phyloP scores from a whole-genome alignment of 345 rosid species.

The Corchorus olitorius region DNA sequence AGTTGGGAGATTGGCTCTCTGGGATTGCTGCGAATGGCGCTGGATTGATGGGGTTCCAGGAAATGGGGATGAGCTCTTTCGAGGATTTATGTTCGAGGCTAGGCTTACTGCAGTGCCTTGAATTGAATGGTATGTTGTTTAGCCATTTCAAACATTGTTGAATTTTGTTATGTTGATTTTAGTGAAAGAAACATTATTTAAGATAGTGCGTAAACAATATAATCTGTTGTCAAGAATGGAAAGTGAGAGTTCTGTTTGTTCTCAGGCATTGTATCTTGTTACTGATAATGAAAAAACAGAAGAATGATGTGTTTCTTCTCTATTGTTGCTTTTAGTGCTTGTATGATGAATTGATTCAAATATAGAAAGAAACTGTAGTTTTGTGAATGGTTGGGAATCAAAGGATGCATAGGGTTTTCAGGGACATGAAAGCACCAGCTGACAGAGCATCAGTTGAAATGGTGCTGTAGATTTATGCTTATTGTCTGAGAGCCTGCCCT shows the following conservation, averaged over 20 bases:
- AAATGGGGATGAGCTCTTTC: slow-evolving; percentile 61
- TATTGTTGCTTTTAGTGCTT: slow-evolving; percentile 4
- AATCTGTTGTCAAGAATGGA: slow-evolving; percentile 8
- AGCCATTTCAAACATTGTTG: neutral
- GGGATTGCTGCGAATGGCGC: slow-evolving; percentile 73
- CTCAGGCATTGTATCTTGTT: neutral
- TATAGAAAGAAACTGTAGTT: neutral
- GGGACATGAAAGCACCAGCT: neutral
- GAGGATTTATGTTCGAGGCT: slow-evolving; percentile 79
- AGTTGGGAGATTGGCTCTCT: slow-evolving; percentile 67
- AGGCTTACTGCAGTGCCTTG: slow-evolving; percentile 55
- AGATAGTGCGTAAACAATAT: neutral
- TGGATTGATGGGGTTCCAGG: slow-evolving; percentile 82
- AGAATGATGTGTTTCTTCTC: neutral
- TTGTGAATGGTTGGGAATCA: neutral
- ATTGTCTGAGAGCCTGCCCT: neutral
- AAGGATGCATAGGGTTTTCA: neutral
- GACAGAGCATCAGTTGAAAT: neutral
- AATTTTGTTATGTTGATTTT: slow-evolving; percentile 7
- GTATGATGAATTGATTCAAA: neutral
- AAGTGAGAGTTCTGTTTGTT: slow-evolving; percentile 1
- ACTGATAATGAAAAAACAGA: neutral
- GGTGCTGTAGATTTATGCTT: neutral
- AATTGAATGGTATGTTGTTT: slow-evolving; percentile 21
- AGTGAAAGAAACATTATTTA: neutral